phyloP scores from a whole-genome alignment of 164 flowering plant species.

The Tetracentron sinense region DNA sequence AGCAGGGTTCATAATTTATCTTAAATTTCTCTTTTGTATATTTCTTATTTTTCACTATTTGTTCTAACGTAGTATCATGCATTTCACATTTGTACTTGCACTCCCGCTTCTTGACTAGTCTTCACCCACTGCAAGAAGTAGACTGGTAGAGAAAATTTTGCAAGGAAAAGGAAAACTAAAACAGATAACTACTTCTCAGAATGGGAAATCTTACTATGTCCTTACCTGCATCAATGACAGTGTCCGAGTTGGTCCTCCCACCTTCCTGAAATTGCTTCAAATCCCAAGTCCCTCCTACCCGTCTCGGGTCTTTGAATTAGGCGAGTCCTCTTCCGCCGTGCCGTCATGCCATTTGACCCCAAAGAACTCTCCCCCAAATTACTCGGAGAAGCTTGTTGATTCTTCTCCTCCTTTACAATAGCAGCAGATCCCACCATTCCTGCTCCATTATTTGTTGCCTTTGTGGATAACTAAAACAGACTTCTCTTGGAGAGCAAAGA shows the following conservation, averaged over 20 bases:
- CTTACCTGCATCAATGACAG: constrained; percentile 91
- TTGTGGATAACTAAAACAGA: constrained; percentile 13
- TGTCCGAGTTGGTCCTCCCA: constrained; percentile 85
- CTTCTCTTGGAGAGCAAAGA: constrained; percentile 19
- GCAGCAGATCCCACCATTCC: constrained; percentile 38
- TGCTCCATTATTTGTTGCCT: constrained; percentile 53
- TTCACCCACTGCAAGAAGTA: not conserved
- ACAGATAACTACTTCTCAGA: no score
- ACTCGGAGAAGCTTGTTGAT: constrained; percentile 9
- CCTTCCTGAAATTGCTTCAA: constrained; percentile 73
- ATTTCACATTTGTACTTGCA: no score
- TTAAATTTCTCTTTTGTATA: no score
- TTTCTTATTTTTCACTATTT: not conserved
- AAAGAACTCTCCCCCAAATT: constrained; percentile 14
- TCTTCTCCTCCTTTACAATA: constrained; percentile 31
- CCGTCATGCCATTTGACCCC: constrained; percentile 38
- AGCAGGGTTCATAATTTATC: no score
- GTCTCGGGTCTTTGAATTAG: constrained; percentile 57
- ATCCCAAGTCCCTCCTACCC: constrained; percentile 95
- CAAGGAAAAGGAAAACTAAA: no score
- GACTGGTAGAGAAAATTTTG: no score
- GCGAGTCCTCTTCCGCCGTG: constrained; percentile 17
- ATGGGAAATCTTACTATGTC: no score
- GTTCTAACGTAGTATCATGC: no score
- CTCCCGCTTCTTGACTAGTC: no score